Evolutionary conservation across 805 yeast species (phyloP).

Genomic region (Saturnispora silvae): DNA sequence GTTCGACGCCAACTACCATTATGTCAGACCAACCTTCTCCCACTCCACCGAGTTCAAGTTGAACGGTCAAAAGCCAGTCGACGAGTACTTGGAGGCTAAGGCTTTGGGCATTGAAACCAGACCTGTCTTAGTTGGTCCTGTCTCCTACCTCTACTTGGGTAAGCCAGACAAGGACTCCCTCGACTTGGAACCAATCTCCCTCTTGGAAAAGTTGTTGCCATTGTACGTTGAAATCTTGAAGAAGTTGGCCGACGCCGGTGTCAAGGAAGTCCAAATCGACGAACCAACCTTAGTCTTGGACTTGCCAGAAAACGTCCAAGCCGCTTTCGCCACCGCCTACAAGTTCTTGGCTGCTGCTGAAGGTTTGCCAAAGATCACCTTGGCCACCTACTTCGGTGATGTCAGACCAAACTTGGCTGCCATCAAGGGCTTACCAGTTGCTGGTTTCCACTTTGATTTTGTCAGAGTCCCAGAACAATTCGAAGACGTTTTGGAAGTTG

Average conservation of each 20-base stretch:
- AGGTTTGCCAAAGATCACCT: conserved; percentile 65
- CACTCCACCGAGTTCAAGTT: conserved; percentile 92
- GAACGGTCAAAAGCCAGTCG: conserved; percentile 93
- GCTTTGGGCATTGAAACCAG: conserved; percentile 92
- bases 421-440: conserved; percentile 81
- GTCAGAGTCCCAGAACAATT: conserved; percentile 95
- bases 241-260: conserved; percentile 91
- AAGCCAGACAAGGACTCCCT: conserved; percentile 97
- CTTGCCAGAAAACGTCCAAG: conserved; percentile 72
- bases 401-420: conserved; percentile 93
- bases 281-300: conserved; percentile 96
- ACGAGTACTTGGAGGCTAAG: conserved; percentile 96
- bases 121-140: conserved; percentile 96
- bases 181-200: conserved; percentile 86
- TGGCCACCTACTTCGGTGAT: conserved; percentile 96
- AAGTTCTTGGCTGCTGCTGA: conserved; percentile 57
- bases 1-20: conserved; percentile 99
- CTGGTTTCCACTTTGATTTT: conserved; percentile 94
- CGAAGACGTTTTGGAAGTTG: conserved; percentile 61
- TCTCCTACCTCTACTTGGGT: conserved; percentile 89
- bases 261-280: conserved; percentile 88
- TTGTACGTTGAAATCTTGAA: conserved; percentile 82
- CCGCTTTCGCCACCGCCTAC: conserved; percentile 83
- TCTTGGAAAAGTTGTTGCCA: conserved; percentile 83
- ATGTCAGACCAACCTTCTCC: conserved; percentile 98